Conservation (phyloP, 2,329 filamentous ascomycete genomes). For the Trichocomaceae sp. region DNA sequence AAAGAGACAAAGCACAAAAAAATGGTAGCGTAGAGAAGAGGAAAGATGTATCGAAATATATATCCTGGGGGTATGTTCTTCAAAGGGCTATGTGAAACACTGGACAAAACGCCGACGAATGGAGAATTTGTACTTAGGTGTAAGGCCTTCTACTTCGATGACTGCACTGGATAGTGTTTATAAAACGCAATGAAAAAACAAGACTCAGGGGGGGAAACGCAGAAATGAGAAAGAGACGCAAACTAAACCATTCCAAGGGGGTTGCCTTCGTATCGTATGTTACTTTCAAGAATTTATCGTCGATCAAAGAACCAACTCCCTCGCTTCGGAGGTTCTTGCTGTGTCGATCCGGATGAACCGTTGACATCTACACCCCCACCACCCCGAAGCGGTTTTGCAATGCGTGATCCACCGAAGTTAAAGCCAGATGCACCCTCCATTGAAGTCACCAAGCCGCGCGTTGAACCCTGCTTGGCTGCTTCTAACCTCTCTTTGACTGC, state of each 20-base stretch:
- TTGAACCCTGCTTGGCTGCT: conserved; percentile 85
- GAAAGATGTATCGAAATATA: neutral
- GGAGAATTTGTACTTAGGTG: neutral
- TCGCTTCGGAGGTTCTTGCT: conserved; percentile 58
- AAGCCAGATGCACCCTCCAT: conserved; percentile 61
- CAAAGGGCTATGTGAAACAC: neutral
- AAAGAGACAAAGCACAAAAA: neutral
- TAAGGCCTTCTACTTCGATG: neutral
- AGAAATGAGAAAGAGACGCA: neutral
- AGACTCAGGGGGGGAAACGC: neutral
- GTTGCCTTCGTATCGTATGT: neutral
- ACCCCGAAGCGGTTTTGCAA: conserved; percentile 59
- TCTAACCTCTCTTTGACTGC: conserved; percentile 97
- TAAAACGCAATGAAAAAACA: neutral
- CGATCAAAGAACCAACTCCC: conserved; percentile 51
- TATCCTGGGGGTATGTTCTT: neutral
- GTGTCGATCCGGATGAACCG: conserved; percentile 49
- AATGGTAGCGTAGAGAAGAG: neutral
- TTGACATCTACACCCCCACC: conserved; percentile 31
- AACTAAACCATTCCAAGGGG: neutral
- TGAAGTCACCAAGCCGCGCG: conserved; percentile 67
- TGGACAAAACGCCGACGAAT: neutral
- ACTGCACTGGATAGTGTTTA: neutral
- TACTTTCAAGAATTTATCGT: conserved; percentile 24
- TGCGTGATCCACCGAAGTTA: conserved; percentile 58